Conservation (phyloP, 1,284 basidiomycete species). For the Sanghuangporus weigelae region DNA sequence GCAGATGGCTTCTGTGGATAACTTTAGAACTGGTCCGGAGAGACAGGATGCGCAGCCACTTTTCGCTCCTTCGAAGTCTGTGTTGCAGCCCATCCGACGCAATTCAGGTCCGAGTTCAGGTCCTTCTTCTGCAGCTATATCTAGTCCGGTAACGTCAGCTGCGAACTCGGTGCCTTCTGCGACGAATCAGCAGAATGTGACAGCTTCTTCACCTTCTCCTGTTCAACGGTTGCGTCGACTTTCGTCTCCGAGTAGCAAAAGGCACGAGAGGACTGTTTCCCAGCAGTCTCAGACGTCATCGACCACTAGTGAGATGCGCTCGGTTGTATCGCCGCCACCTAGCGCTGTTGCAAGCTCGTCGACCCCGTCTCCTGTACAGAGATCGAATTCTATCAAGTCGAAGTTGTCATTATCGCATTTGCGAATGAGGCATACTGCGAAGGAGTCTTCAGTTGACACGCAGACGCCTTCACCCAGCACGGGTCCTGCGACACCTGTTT, state of each 20-base stretch:
- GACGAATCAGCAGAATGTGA: neutral
- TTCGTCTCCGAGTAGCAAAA: slow-evolving; percentile 18
- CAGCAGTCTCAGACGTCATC: slow-evolving; percentile 18
- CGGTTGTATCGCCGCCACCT: slow-evolving; percentile 20
- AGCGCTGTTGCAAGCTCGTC: slow-evolving; percentile 3
- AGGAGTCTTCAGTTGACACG: slow-evolving; percentile 31
- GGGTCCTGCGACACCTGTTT: slow-evolving; percentile 23
- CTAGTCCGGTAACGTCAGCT: neutral
- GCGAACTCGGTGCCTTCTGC: neutral
- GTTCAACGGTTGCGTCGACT: slow-evolving; percentile 22
- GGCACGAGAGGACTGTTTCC: slow-evolving; percentile 11
- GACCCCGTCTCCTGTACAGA: slow-evolving; percentile 16
- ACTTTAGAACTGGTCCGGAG: neutral
- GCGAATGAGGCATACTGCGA: slow-evolving; percentile 30
- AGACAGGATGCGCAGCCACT: neutral
- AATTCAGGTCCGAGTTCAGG: neutral
- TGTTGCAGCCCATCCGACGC: slow-evolving; percentile 4
- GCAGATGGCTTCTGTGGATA: slow-evolving; percentile 4
- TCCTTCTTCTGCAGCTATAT: neutral
- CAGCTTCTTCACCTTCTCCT: neutral
- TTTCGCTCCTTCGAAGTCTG: neutral
- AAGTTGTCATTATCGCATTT: slow-evolving; percentile 58
- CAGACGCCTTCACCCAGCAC: slow-evolving; percentile 23
- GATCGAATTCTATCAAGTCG: slow-evolving; percentile 39
- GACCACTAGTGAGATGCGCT: slow-evolving; percentile 21